phyloP scores from a whole-genome alignment of 108 stramenopile species.

The Fragilariopsis cylindrus region DNA sequence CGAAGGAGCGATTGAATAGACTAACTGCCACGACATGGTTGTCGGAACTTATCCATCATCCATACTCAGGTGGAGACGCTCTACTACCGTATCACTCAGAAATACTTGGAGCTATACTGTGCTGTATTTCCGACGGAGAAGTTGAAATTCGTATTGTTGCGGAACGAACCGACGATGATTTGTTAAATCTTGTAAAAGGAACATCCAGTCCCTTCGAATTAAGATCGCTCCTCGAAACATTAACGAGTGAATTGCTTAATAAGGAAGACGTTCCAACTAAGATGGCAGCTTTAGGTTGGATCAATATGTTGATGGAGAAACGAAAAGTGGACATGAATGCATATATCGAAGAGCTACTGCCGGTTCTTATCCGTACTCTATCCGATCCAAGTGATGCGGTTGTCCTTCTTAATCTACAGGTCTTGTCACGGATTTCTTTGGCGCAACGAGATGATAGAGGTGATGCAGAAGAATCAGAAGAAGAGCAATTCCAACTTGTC shows the following conservation, averaged over 20 bases:
- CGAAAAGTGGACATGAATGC: constrained; percentile 88
- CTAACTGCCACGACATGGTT: constrained; percentile 96
- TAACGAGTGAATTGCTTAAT: constrained; percentile 82
- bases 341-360: constrained; percentile 83
- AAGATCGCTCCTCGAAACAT: constrained; percentile 80
- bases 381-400: constrained; percentile 92
- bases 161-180: constrained; percentile 85
- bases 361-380: constrained; percentile 90
- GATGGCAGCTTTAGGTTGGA: constrained; percentile 93
- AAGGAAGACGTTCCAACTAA: constrained; percentile 94
- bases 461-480: constrained; percentile 47
- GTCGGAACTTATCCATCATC: constrained; percentile 91
- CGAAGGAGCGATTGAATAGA: constrained; percentile 90
- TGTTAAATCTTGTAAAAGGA: constrained; percentile 80
- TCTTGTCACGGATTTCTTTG: constrained; percentile 90
- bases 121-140: constrained; percentile 91
- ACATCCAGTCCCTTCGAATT: constrained; percentile 81
- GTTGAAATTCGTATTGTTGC: constrained; percentile 89
- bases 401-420: constrained; percentile 91
- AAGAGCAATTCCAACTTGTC: constrained; percentile 89
- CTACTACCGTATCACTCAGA: constrained; percentile 90
- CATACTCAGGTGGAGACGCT: constrained; percentile 88
- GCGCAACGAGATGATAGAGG: constrained; percentile 43
- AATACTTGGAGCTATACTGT: constrained; percentile 89
- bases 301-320: constrained; percentile 98